Conservation (phyloP, 306 rosid genomes). For the Rubus parviflorus region DNA sequence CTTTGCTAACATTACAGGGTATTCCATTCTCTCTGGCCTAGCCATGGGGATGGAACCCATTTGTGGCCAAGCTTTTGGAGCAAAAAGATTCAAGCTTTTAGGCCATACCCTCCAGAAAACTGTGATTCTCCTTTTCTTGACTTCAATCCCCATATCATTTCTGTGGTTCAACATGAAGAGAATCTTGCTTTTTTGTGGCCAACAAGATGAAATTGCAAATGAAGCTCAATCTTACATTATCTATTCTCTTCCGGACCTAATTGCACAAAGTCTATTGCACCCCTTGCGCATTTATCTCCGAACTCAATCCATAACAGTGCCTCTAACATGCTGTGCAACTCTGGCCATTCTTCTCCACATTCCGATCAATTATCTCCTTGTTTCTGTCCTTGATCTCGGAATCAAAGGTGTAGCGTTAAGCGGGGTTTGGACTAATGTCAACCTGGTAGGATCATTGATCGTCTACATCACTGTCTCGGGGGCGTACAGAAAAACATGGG, state of each 20-base stretch:
- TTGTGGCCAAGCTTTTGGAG: constrained; percentile 93
- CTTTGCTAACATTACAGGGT: constrained; percentile 87
- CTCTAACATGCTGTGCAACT: constrained; percentile 66
- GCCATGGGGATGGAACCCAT: constrained; percentile 98
- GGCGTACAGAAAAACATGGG: constrained; percentile 64
- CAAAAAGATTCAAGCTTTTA: constrained; percentile 69
- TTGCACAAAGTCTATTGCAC: constrained; percentile 69
- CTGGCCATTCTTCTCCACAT: constrained; percentile 64
- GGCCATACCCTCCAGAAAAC: constrained; percentile 76
- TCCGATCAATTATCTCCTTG: constrained; percentile 78
- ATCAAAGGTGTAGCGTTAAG: constrained; percentile 71
- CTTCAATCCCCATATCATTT: constrained; percentile 53
- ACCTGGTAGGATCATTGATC: constrained; percentile 56
- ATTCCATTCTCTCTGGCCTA: constrained; percentile 83
- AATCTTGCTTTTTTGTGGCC: constrained; percentile 61
- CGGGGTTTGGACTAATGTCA: constrained; percentile 80
- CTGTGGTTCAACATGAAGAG: constrained; percentile 71
- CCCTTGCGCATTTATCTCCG: constrained; percentile 78
- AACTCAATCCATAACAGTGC: constrained; percentile 72
- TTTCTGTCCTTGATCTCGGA: constrained; percentile 55
- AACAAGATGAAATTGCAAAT: constrained; percentile 52
- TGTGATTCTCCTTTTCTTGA: constrained; percentile 55
- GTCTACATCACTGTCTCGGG: constrained; percentile 56
- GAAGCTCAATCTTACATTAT: constrained; percentile 72
- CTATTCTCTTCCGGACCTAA: constrained; percentile 76